Evolutionary conservation across 495 filamentous ascomycete genomes (phyloP).

Genomic region (Aspergillus conjunctus): DNA sequence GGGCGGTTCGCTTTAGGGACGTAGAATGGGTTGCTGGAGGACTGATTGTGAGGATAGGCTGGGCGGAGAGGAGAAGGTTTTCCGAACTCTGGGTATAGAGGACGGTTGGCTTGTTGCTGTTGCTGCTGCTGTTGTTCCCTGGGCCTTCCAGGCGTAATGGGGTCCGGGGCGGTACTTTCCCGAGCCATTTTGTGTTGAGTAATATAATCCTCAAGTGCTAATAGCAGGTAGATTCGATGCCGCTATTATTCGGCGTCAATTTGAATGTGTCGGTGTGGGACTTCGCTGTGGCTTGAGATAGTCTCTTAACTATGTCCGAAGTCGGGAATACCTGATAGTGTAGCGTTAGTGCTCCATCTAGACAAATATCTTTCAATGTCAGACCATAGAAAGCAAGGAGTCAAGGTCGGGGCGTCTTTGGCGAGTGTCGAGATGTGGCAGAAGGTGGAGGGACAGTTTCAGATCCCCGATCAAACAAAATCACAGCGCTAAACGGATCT

Average conservation of each 20-base stretch:
- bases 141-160: conserved; percentile 38
- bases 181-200: conserved; percentile 37
- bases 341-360: conserved; percentile 5
- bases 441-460: conserved; percentile 2
- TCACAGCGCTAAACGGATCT: not conserved
- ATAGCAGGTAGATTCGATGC: not conserved
- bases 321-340: not conserved
- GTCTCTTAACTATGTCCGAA: not conserved
- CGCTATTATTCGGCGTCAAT: not conserved
- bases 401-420: conserved; percentile 2
- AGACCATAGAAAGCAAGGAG: not conserved
- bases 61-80: conserved; percentile 57
- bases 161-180: conserved; percentile 45
- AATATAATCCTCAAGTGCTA: not conserved
- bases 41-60: conserved; percentile 37
- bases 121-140: conserved; percentile 11
- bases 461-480: conserved; percentile 4
- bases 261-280: not conserved
- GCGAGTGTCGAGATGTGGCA: not conserved
- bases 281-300: too few relatives aligned
- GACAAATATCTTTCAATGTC: not conserved
- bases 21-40: conserved; percentile 52
- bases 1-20: conserved; percentile 51
- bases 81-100: conserved; percentile 57
- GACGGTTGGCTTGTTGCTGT: conserved; percentile 23